Conservation (phyloP, 345 rosid species). For the Corchorus olitorius region DNA sequence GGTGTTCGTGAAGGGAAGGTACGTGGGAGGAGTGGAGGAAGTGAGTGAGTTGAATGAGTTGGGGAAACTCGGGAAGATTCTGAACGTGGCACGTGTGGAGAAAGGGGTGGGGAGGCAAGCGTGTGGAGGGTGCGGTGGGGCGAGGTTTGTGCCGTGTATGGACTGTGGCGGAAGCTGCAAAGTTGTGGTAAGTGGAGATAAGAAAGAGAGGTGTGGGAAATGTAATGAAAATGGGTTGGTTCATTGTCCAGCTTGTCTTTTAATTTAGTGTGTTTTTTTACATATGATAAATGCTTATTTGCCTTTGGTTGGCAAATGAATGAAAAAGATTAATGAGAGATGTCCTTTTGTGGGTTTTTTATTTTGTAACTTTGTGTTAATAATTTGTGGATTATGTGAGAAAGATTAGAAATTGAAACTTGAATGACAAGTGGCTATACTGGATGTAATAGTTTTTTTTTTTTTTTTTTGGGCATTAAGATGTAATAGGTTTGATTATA, state of each 20-base stretch:
- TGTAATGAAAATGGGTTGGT: slow-evolving; percentile 91
- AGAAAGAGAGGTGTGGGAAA: slow-evolving; percentile 56
- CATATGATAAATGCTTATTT: not conserved
- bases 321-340: too few relatives aligned
- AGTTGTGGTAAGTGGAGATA: slow-evolving; percentile 51
- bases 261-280: not conserved
- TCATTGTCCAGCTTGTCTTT: slow-evolving; percentile 70
- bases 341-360: too few relatives aligned
- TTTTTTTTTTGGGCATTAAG: too few relatives aligned
- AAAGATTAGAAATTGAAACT: not conserved
- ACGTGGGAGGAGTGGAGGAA: slow-evolving; percentile 78
- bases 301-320: too few relatives aligned
- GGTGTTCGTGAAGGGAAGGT: slow-evolving; percentile 83
- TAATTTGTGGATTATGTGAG: not conserved
- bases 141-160: slow-evolving; percentile 80
- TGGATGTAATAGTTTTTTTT: not conserved
- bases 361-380: not conserved
- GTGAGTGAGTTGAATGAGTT: slow-evolving; percentile 69
- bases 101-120: slow-evolving; percentile 66
- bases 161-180: slow-evolving; percentile 91
- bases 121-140: slow-evolving; percentile 93
- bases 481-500: not conserved
- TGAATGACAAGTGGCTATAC: slow-evolving; percentile 7
- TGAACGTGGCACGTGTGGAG: slow-evolving; percentile 66
- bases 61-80: slow-evolving; percentile 64